Percentiles rank a stretch among this genome's conserved stretches.
These are phyloP conservation scores for Colletotrichum ledebouriae DNA, from an alignment of 2,329 filamentous ascomycete species.

Conservation along the genomic window DNA sequence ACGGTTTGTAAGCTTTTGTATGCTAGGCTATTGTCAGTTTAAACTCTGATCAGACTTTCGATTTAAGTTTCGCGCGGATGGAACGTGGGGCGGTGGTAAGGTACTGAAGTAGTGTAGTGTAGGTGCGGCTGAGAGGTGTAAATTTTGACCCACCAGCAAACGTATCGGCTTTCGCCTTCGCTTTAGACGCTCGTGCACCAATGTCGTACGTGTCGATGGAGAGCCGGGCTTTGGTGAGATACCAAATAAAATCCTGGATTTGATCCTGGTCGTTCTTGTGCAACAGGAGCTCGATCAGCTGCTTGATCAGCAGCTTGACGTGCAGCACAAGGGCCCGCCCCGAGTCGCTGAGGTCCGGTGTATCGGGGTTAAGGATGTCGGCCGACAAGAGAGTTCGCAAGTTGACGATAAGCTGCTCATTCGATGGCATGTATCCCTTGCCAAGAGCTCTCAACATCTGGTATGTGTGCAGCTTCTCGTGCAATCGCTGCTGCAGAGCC, in stretches of 20 bases:
- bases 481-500: conserved; percentile 79
- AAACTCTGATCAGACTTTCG: conserved; percentile 8
- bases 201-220: conserved; percentile 76
- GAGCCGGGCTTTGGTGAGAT: conserved; percentile 79
- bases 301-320: conserved; percentile 78
- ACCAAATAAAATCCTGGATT: conserved; percentile 94
- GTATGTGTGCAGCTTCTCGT: conserved; percentile 92
- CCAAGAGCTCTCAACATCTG: conserved; percentile 88
- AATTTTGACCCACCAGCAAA: conserved; percentile 69
- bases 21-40: conserved; percentile 60
- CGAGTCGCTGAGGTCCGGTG: conserved; percentile 79
- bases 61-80: conserved; percentile 9
- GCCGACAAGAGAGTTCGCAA: conserved; percentile 83
- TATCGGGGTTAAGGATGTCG: conserved; percentile 82
- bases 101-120: background rate
- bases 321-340: conserved; percentile 81
- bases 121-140: background rate
- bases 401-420: conserved; percentile 84
- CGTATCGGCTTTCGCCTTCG: conserved; percentile 78
- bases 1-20: conserved; percentile 88
- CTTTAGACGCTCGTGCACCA: conserved; percentile 69
- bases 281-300: conserved; percentile 84
- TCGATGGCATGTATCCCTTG: conserved; percentile 92
- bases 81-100: conserved; percentile 5
- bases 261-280: conserved; percentile 89